Evolutionary conservation across 1,284 basidiomycete species (phyloP).

Genomic region (Sanghuangporus weigelae): DNA sequence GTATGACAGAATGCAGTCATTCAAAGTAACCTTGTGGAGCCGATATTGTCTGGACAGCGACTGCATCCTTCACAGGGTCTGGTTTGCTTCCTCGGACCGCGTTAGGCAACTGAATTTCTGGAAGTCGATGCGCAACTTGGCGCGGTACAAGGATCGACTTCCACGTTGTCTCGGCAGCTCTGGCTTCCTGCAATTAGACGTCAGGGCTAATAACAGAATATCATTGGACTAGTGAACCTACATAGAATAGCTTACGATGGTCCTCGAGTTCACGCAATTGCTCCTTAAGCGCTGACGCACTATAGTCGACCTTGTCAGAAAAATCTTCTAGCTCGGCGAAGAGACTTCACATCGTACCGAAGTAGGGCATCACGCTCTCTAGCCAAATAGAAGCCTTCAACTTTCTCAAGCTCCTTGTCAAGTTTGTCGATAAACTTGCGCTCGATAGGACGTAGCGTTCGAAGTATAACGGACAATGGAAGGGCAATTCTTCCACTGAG

Average conservation of each 20-base stretch:
- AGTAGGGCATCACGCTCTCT: slow-evolving; percentile 61
- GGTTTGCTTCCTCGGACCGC: background rate
- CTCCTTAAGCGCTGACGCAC: slow-evolving; percentile 41
- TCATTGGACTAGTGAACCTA: background rate
- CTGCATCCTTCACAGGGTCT: background rate
- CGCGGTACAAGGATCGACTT: slow-evolving; percentile 16
- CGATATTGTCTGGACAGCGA: background rate
- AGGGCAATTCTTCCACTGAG: background rate
- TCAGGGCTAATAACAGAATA: background rate
- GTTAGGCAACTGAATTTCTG: background rate
- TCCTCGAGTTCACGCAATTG: slow-evolving; percentile 74
- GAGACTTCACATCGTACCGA: slow-evolving; percentile 29
- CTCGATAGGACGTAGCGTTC: slow-evolving; percentile 28
- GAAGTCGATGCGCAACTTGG: slow-evolving; percentile 14
- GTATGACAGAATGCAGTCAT: background rate
- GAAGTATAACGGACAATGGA: slow-evolving; percentile 4
- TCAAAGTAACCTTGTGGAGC: background rate
- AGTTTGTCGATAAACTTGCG: slow-evolving; percentile 70
- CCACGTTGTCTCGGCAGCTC: slow-evolving; percentile 13
- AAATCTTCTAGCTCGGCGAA: background rate
- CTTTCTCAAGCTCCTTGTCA: slow-evolving; percentile 74
- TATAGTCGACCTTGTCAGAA: background rate
- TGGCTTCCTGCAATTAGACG: slow-evolving; percentile 13
- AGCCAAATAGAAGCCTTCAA: slow-evolving; percentile 79
- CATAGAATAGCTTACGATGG: slow-evolving; percentile 35